phyloP scores from a whole-genome alignment of 2,329 filamentous ascomycete species.

The Pyricularia sp. region DNA sequence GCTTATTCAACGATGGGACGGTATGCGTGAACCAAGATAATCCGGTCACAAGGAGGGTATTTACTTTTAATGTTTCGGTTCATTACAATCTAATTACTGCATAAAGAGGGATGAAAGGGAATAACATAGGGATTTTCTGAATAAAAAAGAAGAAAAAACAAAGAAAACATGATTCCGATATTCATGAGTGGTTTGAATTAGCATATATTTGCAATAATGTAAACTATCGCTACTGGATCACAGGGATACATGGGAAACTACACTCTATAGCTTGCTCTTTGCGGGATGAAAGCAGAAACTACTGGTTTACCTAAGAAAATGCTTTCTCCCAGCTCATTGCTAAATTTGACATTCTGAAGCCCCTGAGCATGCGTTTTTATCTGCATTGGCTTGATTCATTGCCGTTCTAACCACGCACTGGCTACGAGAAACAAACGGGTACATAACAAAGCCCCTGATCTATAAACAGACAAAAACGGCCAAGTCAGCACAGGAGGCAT shows the following conservation, averaged over 20 bases:
- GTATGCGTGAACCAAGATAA: slow-evolving; percentile 7
- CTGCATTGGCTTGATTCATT: not conserved
- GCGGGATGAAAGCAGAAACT: not conserved
- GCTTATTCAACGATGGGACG: slow-evolving; percentile 17
- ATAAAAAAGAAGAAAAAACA: too few relatives aligned
- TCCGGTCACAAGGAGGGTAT: too few relatives aligned
- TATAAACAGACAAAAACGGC: not conserved
- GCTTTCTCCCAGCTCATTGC: not conserved
- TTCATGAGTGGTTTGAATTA: not conserved
- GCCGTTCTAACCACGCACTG: not conserved
- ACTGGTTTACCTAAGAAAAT: not conserved
- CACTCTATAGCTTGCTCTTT: not conserved
- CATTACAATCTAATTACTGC: not conserved
- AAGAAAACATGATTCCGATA: not conserved
- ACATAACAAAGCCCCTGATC: not conserved
- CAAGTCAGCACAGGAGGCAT: too few relatives aligned
- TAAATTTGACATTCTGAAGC: not conserved
- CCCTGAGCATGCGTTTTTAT: not conserved
- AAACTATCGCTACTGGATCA: not conserved
- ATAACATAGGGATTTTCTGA: not conserved
- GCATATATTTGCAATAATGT: not conserved
- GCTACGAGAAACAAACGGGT: not conserved
- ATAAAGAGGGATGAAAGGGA: not conserved
- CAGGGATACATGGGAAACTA: not conserved
- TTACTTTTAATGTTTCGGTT: not conserved